Base-by-base conservation (phyloP, 495 filamentous ascomycete genomes). In the Thermochaetoides thermophila region DNA sequence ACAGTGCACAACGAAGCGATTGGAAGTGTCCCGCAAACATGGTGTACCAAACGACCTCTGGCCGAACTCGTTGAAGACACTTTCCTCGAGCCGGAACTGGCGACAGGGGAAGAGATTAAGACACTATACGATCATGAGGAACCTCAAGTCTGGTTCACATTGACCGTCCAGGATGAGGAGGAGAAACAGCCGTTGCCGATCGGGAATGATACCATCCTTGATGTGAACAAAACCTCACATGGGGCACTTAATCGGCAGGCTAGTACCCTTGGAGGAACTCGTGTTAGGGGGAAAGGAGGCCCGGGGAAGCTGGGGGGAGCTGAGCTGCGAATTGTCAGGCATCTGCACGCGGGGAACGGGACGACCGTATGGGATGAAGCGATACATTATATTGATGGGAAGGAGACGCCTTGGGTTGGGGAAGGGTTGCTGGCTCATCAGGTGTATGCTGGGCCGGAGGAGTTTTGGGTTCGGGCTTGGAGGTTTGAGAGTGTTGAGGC, bases 381-480 rank as follows among this genome's bases (percentile, higher is more conserved):
- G 4, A 26, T 42, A 2, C 36, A 40, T 25, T 11, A 28, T 10
- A 24, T 49, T 12, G 12, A 27, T 2, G 15, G 10, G 15, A 17
- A 21, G 4, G 34, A 38, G 11, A 36, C 38, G 2, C 39, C 28
- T 4, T 12, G 39, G 0, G 21, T 43, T n/a, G 50, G 45, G 5
- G 19, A 32, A 17, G 39, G 35, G 5, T 12, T 32, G 14, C 34
- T 49, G n/a, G 29, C 8, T 15, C 40, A 34, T 8, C 37, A 59
- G 37, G 38, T 50, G 27, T 60, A 57, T 29, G n/a, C 19, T 3
- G 57, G 57, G 1, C 49, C 53, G 14, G 17, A 38, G 38, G 45
- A 49, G 33, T 57, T 57, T 33, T 35, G 25, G 9, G 34, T 57
- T 17, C 9, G 6, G 26, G 46, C 49, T 1, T 30, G 30, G 24